A percentile compares a stretch with the other conserved stretches of the same genome.
Evolutionary conservation across 192 early-diverging fungal genomes (phyloP).

Genomic region (Rhizophlyctis rosea): DNA sequence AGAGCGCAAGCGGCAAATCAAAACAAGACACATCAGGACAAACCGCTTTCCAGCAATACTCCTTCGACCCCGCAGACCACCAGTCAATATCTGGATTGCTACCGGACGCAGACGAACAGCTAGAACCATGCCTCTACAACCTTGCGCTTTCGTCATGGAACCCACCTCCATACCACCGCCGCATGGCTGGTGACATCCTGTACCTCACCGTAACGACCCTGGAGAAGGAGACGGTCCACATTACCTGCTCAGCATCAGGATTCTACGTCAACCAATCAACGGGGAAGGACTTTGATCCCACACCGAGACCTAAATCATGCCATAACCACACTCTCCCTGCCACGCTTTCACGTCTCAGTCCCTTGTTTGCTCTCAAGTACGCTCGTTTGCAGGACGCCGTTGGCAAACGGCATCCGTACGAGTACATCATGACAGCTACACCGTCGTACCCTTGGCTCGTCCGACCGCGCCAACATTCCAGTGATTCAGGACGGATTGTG

Average conservation of each 20-base stretch:
- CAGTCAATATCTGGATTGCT: conserved; percentile 49
- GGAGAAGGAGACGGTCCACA: conserved; percentile 76
- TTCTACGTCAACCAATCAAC: conserved; percentile 88
- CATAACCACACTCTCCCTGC: conserved; percentile 32
- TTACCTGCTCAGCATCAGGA: conserved; percentile 79
- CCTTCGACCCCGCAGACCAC: conserved; percentile 22
- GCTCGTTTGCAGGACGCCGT: conserved; percentile 62
- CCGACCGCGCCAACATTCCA: conserved; percentile 44
- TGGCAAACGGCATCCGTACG: conserved; percentile 67
- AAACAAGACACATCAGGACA: conserved; percentile 9
- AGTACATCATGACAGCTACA: conserved; percentile 64
- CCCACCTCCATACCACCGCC: conserved; percentile 74
- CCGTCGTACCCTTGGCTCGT: conserved; percentile 83
- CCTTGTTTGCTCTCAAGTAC: conserved; percentile 68
- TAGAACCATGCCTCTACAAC: conserved; percentile 44
- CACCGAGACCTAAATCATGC: conserved; percentile 21
- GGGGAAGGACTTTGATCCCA: conserved; percentile 42
- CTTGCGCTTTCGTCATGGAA: conserved; percentile 90
- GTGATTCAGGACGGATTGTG: conserved; percentile 63
- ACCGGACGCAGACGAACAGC: conserved; percentile 38
- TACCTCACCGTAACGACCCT: conserved; percentile 87
- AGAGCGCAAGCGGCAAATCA: conserved; percentile 29
- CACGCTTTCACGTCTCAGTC: conserved; percentile 37
- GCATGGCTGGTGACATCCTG: conserved; percentile 78
- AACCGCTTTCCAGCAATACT: conserved; percentile 30